A percentile compares a stretch with the other conserved stretches of the same genome.
Evolutionary conservation across 768 basidiomycete species (phyloP).

Genomic region (Wakefieldia striispora): DNA sequence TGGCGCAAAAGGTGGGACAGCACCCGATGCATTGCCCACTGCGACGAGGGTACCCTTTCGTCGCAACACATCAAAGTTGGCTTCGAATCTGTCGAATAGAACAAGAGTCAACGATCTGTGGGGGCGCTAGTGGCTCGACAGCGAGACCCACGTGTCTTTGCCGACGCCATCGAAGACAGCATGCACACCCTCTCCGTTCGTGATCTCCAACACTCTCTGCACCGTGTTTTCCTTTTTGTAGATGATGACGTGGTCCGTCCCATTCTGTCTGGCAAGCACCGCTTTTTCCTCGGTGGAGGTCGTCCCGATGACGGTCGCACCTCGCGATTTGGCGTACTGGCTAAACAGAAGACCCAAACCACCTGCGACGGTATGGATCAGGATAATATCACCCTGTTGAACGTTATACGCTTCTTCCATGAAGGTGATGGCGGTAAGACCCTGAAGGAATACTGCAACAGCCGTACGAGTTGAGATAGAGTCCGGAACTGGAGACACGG

Average conservation of each 20-base stretch:
- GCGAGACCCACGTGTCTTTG: conserved; percentile 75
- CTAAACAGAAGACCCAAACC: conserved; percentile 73
- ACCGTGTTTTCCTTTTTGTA: conserved; percentile 77
- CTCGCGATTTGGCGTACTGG: conserved; percentile 68
- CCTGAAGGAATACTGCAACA: conserved; percentile 70
- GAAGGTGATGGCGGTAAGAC: conserved; percentile 73
- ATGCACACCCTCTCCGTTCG: conserved; percentile 77
- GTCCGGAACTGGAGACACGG: conserved; percentile 63
- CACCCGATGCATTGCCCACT: conserved; percentile 90
- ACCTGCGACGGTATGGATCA: conserved; percentile 91
- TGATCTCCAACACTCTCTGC: conserved; percentile 68
- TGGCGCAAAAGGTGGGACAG: conserved; percentile 72
- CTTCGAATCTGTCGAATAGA: conserved; percentile 54
- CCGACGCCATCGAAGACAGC: conserved; percentile 96
- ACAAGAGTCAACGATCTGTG: conserved; percentile 1
- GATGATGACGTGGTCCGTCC: conserved; percentile 85
- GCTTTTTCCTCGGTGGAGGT: conserved; percentile 86
- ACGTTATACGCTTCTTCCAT: conserved; percentile 85
- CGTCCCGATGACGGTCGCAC: conserved; percentile 91
- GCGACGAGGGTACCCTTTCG: conserved; percentile 89
- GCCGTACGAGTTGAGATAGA: conserved; percentile 57
- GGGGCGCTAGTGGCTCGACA: not conserved
- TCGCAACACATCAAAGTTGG: conserved; percentile 75
- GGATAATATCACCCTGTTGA: conserved; percentile 72
- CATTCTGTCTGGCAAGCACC: conserved; percentile 69